These are phyloP conservation scores for Lasiosphaeris hirsuta DNA, from an alignment of 495 filamentous ascomycete genomes.

Conservation along the genomic window DNA sequence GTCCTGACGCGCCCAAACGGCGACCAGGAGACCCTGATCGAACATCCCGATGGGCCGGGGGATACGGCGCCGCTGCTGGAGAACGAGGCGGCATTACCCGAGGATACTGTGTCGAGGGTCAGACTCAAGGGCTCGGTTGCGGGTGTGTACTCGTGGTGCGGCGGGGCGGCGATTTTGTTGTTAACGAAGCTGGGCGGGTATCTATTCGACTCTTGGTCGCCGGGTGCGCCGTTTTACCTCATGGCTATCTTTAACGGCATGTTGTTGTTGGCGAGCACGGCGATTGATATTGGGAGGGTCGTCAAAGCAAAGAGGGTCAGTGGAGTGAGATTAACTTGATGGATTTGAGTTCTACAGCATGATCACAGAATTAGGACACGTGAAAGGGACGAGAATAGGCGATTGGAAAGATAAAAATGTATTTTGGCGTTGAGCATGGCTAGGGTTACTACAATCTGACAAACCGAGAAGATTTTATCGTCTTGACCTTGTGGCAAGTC, in stretches of 20 bases:
- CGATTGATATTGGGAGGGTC: slow-evolving; percentile 31
- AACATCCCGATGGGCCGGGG: slow-evolving; percentile 16
- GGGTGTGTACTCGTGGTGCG: slow-evolving; percentile 85
- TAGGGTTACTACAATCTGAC: too few relatives aligned
- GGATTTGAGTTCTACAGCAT: neutral
- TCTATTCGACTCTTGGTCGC: slow-evolving; percentile 68
- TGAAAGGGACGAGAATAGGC: neutral
- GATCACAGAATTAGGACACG: neutral
- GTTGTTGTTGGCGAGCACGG: slow-evolving; percentile 57
- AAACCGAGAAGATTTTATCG: too few relatives aligned
- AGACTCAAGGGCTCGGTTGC: slow-evolving; percentile 90
- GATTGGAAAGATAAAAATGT: too few relatives aligned
- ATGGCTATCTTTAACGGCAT: slow-evolving; percentile 83
- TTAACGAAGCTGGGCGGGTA: slow-evolving; percentile 90
- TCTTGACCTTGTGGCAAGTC: too few relatives aligned
- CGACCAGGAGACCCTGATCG: slow-evolving; percentile 29
- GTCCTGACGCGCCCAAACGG: slow-evolving; percentile 11
- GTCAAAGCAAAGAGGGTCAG: slow-evolving; percentile 1
- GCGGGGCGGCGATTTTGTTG: slow-evolving; percentile 85
- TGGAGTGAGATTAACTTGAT: neutral
- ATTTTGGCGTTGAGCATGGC: too few relatives aligned
- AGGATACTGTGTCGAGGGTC: slow-evolving; percentile 37
- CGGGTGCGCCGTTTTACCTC: slow-evolving; percentile 84
- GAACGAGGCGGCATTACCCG: slow-evolving; percentile 10
- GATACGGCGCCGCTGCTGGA: slow-evolving; percentile 36